Base-by-base conservation (phyloP, 2,329 filamentous ascomycete species). In the Orbilia quercus region DNA sequence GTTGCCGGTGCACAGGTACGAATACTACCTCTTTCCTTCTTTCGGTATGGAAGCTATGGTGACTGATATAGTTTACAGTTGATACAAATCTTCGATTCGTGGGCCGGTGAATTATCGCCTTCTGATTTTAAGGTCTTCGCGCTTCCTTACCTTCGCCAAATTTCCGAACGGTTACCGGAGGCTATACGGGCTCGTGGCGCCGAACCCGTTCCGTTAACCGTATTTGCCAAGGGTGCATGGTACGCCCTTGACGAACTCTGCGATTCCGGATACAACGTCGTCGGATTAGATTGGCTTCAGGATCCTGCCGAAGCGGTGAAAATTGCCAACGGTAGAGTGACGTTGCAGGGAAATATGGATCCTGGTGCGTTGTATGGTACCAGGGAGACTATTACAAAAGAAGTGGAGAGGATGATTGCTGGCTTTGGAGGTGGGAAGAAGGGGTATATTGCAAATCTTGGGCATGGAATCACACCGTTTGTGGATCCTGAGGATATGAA, bases 151-250 rank as follows among this genome's bases (percentile, higher is more conserved):
- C 85, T 99, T 59, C 86, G 86, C 45, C 88, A 93, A 80, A 98
- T 99, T 77, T 88, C 92, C 9, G 84, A 90, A 76, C 86, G 93
- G 76, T 85, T 99, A 2, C 94, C 94, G 0, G 84, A 84, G 77
- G 88, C 88, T 73, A 83, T 98, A 66, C 83, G 86, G 77, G 90
- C 91, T 79, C 84, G 96, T 79, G 88, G 89, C 0, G 82, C 94
- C 58, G 90, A 93, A 67, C 85, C 84, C 9, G 94, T 99, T 1
- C 95, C 95, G 1, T 97, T 98, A 93, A 96, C 93, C 3, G 92
- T 98, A 22, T 99, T 99, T 81, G 92, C 95, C 36, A 99, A 99
- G 84, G 95, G 95, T 9, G 94, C 95, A 9, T 98, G 95, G 91
- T 95, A 96, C 81, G 92, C 92, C 2, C 85, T 99, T 53, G 91